These are phyloP conservation scores for Suillus spraguei DNA, from an alignment of 768 basidiomycete genomes.

Conservation along the genomic window DNA sequence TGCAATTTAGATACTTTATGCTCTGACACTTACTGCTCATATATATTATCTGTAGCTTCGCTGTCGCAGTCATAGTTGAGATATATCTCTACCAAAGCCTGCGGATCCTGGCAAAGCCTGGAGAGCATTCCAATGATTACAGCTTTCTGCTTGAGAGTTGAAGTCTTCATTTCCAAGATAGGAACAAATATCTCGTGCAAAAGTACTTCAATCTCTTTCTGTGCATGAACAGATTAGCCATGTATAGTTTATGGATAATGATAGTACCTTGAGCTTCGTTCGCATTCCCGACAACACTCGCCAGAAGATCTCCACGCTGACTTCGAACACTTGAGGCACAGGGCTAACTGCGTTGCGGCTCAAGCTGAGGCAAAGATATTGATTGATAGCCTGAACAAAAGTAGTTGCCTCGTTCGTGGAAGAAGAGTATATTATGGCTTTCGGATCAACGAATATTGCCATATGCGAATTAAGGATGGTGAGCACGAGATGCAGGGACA, in stretches of 20 bases:
- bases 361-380: constrained; percentile 90
- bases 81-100: constrained; percentile 96
- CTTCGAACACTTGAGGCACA: constrained; percentile 95
- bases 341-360: constrained; percentile 96
- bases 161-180: constrained; percentile 96
- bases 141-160: constrained; percentile 93
- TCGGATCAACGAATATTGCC: constrained; percentile 84
- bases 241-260: constrained; percentile 7
- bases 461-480: constrained; percentile 92
- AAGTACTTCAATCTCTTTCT: constrained; percentile 99
- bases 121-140: constrained; percentile 88
- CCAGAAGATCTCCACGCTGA: constrained; percentile 99
- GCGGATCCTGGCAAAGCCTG: constrained; percentile 92
- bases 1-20: constrained; percentile 7
- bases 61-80: constrained; percentile 99
- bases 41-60: constrained; percentile 93
- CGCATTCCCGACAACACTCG: constrained; percentile 92
- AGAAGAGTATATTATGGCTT: constrained; percentile 89
- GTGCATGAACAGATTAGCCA: constrained; percentile 17
- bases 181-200: constrained; percentile 98
- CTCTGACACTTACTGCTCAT: constrained; percentile 73
- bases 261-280: constrained; percentile 86
- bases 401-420: constrained; percentile 85
- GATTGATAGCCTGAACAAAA: constrained; percentile 93
- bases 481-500: constrained; percentile 92